Conservation (phyloP, 2,329 filamentous ascomycete genomes). For the Aspergillus novofumigatus region DNA sequence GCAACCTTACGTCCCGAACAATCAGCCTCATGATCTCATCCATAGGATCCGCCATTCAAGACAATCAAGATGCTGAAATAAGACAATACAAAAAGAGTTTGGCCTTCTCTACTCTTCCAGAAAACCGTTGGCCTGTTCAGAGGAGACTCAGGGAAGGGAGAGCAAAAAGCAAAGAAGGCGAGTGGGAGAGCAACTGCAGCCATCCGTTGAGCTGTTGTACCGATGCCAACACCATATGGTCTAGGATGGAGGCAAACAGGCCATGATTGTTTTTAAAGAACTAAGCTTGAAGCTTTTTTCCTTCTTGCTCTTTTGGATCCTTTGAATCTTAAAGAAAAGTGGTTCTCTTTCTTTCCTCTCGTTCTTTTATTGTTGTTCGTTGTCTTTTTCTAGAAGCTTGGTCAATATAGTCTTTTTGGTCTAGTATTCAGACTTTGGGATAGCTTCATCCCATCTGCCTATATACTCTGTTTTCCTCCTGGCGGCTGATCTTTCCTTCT, state of each 20-base stretch:
- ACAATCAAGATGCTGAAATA: not conserved
- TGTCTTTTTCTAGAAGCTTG: not conserved
- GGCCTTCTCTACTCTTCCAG: not conserved
- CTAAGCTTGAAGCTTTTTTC: slow-evolving; percentile 1
- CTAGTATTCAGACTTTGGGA: not conserved
- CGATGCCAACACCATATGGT: slow-evolving; percentile 13
- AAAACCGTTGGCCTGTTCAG: not conserved
- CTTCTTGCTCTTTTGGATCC: slow-evolving; percentile 3
- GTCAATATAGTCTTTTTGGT: not conserved
- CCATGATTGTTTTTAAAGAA: not conserved
- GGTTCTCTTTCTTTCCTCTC: not conserved
- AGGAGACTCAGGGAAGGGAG: slow-evolving; percentile 1
- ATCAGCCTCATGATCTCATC: not conserved
- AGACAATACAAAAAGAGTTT: not conserved
- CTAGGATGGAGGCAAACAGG: not conserved
- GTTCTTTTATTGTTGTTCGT: not conserved
- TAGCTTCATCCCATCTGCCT: not conserved
- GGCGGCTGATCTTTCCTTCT: not conserved
- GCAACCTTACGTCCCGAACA: not conserved
- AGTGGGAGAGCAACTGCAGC: slow-evolving; percentile 18
- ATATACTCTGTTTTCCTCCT: not conserved
- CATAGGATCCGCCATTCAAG: not conserved
- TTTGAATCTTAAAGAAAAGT: not conserved
- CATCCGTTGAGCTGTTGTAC: slow-evolving; percentile 22
- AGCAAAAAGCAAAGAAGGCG: slow-evolving; percentile 6